A percentile compares a stretch with the other conserved stretches of the same genome.
Conservation (phyloP, 192 early-diverging fungal species). For the Coemansia sp. region DNA sequence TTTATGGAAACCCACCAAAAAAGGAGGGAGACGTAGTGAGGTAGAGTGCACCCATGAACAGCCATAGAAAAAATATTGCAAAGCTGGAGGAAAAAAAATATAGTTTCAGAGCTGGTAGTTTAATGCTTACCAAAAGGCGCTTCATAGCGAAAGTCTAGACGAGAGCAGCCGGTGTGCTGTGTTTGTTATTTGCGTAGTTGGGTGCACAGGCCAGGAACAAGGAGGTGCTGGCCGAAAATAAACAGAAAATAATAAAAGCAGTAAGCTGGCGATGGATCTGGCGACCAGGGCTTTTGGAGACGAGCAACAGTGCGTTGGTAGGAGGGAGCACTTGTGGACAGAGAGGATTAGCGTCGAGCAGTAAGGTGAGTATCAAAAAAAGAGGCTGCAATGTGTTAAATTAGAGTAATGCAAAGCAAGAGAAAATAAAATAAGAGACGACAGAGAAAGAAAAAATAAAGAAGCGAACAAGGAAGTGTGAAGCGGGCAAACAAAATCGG, state of each 20-base stretch:
- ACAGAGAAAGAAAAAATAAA: conserved; percentile 9
- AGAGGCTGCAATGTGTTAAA: conserved; percentile 1
- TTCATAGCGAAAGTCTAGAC: conserved; percentile 10
- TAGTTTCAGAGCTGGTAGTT: too few relatives aligned
- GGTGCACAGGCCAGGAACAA: too few relatives aligned
- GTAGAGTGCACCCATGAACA: conserved; percentile 6
- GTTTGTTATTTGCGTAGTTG: neutral
- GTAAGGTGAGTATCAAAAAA: neutral
- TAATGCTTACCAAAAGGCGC: conserved; percentile 25
- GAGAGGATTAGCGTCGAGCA: neutral
- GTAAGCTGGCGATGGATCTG: too few relatives aligned
- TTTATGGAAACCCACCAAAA: neutral
- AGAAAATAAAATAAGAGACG: conserved; percentile 2
- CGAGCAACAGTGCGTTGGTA: too few relatives aligned
- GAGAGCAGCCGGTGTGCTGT: neutral
- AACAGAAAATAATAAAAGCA: too few relatives aligned
- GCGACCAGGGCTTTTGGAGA: too few relatives aligned
- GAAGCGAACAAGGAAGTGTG: neutral
- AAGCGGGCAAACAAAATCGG: too few relatives aligned
- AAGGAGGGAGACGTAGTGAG: neutral
- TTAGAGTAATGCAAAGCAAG: neutral
- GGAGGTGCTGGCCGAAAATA: too few relatives aligned
- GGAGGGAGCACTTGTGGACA: too few relatives aligned
- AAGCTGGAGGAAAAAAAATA: neutral
- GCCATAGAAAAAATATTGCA: neutral